Evolutionary conservation across 805 yeast species (phyloP), one percentile per base, ranked within the genome.

Genomic region (Helenozyma baotianmanensis): DNA sequence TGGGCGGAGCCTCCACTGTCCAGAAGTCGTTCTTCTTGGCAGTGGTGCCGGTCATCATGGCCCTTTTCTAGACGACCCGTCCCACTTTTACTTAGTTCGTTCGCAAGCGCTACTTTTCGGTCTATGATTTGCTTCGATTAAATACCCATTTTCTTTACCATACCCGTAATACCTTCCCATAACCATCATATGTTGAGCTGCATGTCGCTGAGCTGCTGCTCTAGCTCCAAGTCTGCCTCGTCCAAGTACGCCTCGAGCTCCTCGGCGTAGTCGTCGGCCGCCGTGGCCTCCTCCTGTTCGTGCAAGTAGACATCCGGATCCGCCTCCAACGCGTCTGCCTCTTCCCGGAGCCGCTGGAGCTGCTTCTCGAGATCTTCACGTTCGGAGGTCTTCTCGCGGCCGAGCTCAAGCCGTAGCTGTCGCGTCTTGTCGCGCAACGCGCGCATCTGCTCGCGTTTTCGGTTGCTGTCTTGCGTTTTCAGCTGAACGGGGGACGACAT

Each of bases 201-300:
- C 35, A 45, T 21, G 14, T 36, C 44, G 12, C 28, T n/a, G 19
- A 46, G 40, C 25, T 36, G 48, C 21, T 40, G 45, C 30, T 39
- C 49, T 17, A 46, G 43, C 38, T 46, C 51, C 18, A 38, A 27
- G 35, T 46, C 46, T 25, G 37, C 44, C 5, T 33, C 39, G 9
- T 40, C 40, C 23, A 47, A 27, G 12, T 31, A 29, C 3, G 31
- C 44, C 25, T 46, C 51, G 9, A 46, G 37, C 25, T 46, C 45
- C 18, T 38, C 33, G 22, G 39, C 40, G 15, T 36, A 36, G 4
- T 11, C 3, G 22, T 11, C 11, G 15, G 22, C 21, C 21, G 10
- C 14, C 35, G 15, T 12, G 10, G 4, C 13, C 27, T 21, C 27
- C 21, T 31, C 27, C 15, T 36, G 42, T 23, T 34, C 42, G 25